These are phyloP conservation scores for Dimocarpus longan DNA, from an alignment of 345 rosid species.

Conservation along the genomic window DNA sequence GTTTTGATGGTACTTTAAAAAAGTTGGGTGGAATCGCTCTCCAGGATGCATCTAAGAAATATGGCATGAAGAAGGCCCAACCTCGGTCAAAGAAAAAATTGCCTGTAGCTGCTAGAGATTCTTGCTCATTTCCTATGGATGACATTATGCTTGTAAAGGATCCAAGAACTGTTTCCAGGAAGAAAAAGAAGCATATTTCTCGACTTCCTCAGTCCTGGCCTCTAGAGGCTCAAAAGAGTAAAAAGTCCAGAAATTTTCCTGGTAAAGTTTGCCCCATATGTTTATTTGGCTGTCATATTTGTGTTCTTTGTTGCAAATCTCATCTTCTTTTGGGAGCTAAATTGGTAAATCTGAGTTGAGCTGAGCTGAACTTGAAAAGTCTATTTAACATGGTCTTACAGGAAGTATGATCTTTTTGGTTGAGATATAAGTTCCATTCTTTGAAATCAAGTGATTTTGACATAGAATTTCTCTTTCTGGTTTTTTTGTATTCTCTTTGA, in stretches of 20 bases:
- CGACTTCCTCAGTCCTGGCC: constrained; percentile 75
- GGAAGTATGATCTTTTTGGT: background rate
- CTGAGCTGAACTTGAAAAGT: background rate
- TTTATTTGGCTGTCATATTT: constrained; percentile 17
- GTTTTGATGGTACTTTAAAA: constrained; percentile 46
- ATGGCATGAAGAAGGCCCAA: constrained; percentile 54
- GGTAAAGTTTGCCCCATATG: constrained; percentile 43
- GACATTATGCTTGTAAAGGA: constrained; percentile 74
- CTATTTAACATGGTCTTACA: background rate
- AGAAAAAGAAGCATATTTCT: constrained; percentile 56
- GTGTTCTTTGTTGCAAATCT: constrained; percentile 8
- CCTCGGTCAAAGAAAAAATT: constrained; percentile 38
- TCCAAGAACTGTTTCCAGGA: constrained; percentile 63
- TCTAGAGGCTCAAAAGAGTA: constrained; percentile 58
- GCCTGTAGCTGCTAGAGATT: constrained; percentile 33
- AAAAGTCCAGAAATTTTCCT: constrained; percentile 59
- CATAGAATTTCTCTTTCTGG: background rate
- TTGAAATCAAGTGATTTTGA: background rate
- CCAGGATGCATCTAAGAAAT: constrained; percentile 74
- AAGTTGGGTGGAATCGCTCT: constrained; percentile 70
- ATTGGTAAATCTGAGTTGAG: background rate
- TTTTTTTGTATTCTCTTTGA: background rate
- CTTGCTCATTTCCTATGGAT: constrained; percentile 55
- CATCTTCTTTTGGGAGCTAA: background rate
- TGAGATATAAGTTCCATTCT: background rate